Evolutionary conservation across 768 basidiomycete species (phyloP).

Genomic region (Lactifluus subvellereus): DNA sequence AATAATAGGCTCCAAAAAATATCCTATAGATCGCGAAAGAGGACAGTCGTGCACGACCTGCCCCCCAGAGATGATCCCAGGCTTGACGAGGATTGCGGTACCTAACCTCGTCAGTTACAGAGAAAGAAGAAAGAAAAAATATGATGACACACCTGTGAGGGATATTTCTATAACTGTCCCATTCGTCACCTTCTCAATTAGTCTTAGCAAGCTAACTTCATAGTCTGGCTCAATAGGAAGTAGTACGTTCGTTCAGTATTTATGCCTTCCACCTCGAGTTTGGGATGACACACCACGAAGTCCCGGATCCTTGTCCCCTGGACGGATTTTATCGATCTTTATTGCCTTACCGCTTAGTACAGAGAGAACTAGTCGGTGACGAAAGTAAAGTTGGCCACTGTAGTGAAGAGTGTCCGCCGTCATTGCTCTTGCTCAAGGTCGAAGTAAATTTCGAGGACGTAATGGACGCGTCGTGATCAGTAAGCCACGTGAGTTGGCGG

Average conservation of each 20-base stretch:
- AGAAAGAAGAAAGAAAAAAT: not conserved
- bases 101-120: slow-evolving; percentile 40
- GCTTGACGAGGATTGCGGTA: slow-evolving; percentile 87
- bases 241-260: not conserved
- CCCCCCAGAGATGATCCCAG: slow-evolving; percentile 87
- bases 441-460: not conserved
- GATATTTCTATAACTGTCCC: slow-evolving; percentile 95
- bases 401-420: slow-evolving; percentile 42
- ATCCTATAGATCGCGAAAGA: slow-evolving; percentile 82
- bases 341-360: slow-evolving; percentile 83
- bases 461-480: slow-evolving; percentile 13
- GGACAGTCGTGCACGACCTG: slow-evolving; percentile 81
- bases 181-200: slow-evolving; percentile 89
- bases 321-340: slow-evolving; percentile 79
- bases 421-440: not conserved
- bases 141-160: slow-evolving; percentile 64
- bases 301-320: slow-evolving; percentile 92
- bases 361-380: slow-evolving; percentile 82
- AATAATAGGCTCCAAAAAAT: slow-evolving; percentile 86
- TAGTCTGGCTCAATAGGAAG: slow-evolving; percentile 50
- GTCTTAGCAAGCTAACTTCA: slow-evolving; percentile 82
- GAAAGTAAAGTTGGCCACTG: slow-evolving; percentile 76
- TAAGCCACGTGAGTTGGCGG: not conserved
- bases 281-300: slow-evolving; percentile 56
- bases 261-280: not conserved